Conservation (phyloP, 1,284 basidiomycete genomes). For the Microbotryum silenes-acaulis region DNA sequence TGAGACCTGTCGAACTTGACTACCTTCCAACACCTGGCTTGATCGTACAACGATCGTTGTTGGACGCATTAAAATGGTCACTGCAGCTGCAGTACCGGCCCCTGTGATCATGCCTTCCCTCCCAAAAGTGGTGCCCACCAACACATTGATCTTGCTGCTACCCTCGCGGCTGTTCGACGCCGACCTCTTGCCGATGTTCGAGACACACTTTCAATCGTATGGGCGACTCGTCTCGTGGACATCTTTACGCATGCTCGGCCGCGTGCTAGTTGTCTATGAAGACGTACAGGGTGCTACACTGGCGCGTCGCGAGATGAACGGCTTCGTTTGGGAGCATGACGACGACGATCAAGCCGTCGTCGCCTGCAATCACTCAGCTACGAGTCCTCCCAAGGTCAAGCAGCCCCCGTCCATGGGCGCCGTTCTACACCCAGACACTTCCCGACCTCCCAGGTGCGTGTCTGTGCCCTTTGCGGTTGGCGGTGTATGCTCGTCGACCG, state of each 20-base stretch:
- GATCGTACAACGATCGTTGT: no score
- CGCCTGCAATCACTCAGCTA: background rate
- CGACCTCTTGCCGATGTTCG: slow-evolving; percentile 20
- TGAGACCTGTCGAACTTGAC: no score
- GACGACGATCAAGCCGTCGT: slow-evolving; percentile 41
- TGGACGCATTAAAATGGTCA: no score
- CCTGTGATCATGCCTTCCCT: no score
- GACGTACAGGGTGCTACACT: slow-evolving; percentile 42
- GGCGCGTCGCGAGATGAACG: slow-evolving; percentile 40
- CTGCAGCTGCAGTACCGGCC: no score
- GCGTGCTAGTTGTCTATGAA: slow-evolving; percentile 72
- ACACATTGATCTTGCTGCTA: slow-evolving; percentile 23
- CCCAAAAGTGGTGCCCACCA: slow-evolving; percentile 3
- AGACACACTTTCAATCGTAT: slow-evolving; percentile 43
- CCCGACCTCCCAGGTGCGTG: no score
- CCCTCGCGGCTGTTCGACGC: slow-evolving; percentile 16
- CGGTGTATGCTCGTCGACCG: no score
- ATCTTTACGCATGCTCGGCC: slow-evolving; percentile 66
- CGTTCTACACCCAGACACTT: no score
- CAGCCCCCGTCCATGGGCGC: no score
- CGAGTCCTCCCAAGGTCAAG: no score
- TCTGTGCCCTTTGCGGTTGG: no score
- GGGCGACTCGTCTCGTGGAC: slow-evolving; percentile 79
- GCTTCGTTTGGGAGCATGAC: slow-evolving; percentile 46
- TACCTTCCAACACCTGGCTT: no score